Evolutionary conservation across 2,329 filamentous ascomycete species (phyloP).

Genomic region (Colletotrichum endophyticum): DNA sequence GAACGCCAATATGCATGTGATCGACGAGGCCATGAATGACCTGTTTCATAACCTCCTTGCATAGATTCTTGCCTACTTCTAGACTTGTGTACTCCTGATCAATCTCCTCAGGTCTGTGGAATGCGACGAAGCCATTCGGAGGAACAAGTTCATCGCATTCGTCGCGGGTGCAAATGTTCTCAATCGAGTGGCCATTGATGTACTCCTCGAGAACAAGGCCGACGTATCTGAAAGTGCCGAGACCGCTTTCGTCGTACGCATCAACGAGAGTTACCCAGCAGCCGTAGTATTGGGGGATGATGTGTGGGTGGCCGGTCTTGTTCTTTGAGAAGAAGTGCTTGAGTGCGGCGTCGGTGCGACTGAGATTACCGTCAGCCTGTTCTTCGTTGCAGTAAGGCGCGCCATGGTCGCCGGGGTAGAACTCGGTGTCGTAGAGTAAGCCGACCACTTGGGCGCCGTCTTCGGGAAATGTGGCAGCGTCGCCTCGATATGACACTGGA

Average conservation of each 20-base stretch:
- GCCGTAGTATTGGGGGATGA: background rate
- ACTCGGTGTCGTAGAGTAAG: background rate
- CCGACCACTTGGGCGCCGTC: background rate
- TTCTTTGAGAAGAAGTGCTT: background rate
- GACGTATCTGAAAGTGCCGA: background rate
- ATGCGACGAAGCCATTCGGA: background rate
- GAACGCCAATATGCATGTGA: background rate
- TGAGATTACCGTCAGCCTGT: background rate
- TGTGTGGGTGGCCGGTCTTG: background rate
- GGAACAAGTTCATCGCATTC: background rate
- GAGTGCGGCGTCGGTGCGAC: background rate
- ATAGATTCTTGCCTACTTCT: too few relatives aligned
- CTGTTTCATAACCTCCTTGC: background rate
- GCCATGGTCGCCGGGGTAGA: background rate
- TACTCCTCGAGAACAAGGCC: background rate
- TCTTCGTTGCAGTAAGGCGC: too few relatives aligned
- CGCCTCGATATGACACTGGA: background rate
- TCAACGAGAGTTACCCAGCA: background rate
- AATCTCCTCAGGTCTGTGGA: background rate
- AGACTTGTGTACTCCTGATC: too few relatives aligned
- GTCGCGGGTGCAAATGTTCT: background rate
- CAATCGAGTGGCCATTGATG: background rate
- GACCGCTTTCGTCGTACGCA: background rate
- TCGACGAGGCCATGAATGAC: background rate
- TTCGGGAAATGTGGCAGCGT: background rate